Conservation (phyloP, 2,329 filamentous ascomycete species). For the Chaetomium strumarium region DNA sequence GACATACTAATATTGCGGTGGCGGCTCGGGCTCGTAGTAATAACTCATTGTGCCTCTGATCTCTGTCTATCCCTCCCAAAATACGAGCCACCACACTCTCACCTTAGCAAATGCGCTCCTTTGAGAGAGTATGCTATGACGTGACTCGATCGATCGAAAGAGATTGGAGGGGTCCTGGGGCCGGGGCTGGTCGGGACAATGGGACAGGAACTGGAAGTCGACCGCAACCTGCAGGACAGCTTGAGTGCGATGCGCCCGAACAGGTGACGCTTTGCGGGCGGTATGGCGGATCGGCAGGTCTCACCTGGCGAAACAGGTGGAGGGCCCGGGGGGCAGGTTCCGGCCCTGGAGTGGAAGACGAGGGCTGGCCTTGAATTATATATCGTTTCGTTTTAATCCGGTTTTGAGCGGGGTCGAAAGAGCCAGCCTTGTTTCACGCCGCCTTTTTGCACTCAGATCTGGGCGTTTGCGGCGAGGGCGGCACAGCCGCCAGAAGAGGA, state of each 20-base stretch:
- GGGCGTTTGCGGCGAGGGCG: slow-evolving; percentile 1
- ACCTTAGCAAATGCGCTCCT: not conserved
- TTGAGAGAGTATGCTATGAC: not conserved
- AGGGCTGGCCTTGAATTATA: slow-evolving; percentile 1
- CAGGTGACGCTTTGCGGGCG: no score
- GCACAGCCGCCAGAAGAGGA: slow-evolving; percentile 6
- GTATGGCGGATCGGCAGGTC: not conserved
- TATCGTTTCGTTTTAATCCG: slow-evolving; percentile 7
- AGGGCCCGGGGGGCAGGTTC: not conserved
- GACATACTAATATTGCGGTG: slow-evolving; percentile 14
- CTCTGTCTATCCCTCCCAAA: not conserved
- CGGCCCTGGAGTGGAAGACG: not conserved
- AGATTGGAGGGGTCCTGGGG: not conserved
- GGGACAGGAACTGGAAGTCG: not conserved
- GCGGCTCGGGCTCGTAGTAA: slow-evolving; percentile 13
- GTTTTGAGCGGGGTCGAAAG: not conserved
- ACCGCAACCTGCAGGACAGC: not conserved
- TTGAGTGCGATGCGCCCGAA: not conserved
- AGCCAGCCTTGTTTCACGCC: slow-evolving; percentile 1
- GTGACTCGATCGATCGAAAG: not conserved
- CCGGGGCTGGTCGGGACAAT: no score
- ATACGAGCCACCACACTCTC: no score
- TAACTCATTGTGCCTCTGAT: slow-evolving; percentile 5
- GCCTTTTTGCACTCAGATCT: not conserved
- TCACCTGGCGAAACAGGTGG: not conserved